Evolutionary conservation across 2,329 filamentous ascomycete genomes (phyloP).

Genomic region (Paradendryphiella salina): DNA sequence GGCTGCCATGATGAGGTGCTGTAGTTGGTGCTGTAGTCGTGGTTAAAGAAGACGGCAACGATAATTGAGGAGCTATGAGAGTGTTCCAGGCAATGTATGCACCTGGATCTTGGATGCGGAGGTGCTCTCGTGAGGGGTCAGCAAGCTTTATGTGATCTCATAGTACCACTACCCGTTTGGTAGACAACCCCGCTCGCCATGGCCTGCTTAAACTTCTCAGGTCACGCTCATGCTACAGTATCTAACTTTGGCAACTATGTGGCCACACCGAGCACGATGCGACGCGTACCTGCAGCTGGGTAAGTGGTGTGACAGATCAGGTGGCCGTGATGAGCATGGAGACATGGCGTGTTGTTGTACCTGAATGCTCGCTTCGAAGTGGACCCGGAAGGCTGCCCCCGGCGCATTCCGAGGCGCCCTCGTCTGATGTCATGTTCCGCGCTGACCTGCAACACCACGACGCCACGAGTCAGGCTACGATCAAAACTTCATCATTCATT

Average conservation of each 20-base stretch:
- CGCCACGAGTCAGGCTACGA: neutral
- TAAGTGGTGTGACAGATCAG: slow-evolving; percentile 33
- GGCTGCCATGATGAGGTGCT: slow-evolving; percentile 26
- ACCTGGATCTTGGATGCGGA: slow-evolving; percentile 20
- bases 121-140: slow-evolving; percentile 41
- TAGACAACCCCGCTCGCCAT: slow-evolving; percentile 30
- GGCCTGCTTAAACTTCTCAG: slow-evolving; percentile 25
- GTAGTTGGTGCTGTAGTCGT: slow-evolving; percentile 2
- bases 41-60: neutral
- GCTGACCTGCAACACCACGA: slow-evolving; percentile 5
- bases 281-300: slow-evolving; percentile 15
- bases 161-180: slow-evolving; percentile 28
- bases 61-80: slow-evolving; percentile 2
- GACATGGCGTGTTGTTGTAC: slow-evolving; percentile 26
- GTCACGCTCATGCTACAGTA: slow-evolving; percentile 37
- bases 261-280: slow-evolving; percentile 13
- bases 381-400: slow-evolving; percentile 15
- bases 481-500: slow-evolving; percentile 1
- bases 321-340: slow-evolving; percentile 23
- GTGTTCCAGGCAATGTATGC: slow-evolving; percentile 14
- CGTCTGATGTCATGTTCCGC: neutral
- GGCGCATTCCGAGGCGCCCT: slow-evolving; percentile 12
- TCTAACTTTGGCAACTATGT: slow-evolving; percentile 15
- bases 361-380: slow-evolving; percentile 15
- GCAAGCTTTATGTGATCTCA: slow-evolving; percentile 44